Evolutionary conservation across 331 rosid species (phyloP), one percentile per base, ranked within the genome.

Genomic region (Stylosanthes scabra): DNA sequence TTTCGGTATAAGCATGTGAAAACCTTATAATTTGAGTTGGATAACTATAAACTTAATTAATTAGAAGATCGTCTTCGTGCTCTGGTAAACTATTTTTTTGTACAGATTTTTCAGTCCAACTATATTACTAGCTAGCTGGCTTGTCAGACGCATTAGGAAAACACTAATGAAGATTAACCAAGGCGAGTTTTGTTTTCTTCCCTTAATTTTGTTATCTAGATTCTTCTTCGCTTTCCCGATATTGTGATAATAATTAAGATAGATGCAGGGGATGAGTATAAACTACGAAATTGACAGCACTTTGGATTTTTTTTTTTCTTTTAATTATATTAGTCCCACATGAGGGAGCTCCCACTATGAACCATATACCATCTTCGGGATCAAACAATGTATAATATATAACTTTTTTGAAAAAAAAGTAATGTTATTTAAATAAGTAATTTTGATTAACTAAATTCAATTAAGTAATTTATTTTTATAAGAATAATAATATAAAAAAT

Each of bases 161-260:
- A 60, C 49, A 37, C 34, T 45, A 56, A 45, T 80, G 42, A 68
- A 72, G 74, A 78, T 81, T 70, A 69, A 69, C 49, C 41, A 10
- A 10, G 74, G 49, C 68, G 42, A 40, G 63, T 49, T 79, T 79
- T 80, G 79, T 78, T 74, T 54, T 62, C 46, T 74, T 79, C 31
- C 31, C 57, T 51, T 39, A 51, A 45, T 40, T 50, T 41, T 20
- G 47, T 60, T 39, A 42, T 54, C n/a, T 31, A 74, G 83, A 76
- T 83, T 83, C 85, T 81, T 73, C 74, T 70, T 70, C 72, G 82
- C 74, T 81, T 78, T 85, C 80, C 79, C 63, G 5, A 66, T 67
- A 62, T 65, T 68, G 61, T 58, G 25, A 20, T 20, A 20, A 20
- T 20, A 71, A 80, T 34, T 34, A 71, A 80, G 70, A 34, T 34